phyloP scores from a whole-genome alignment of 805 yeast genomes.

The Ogataea ganodermae region DNA sequence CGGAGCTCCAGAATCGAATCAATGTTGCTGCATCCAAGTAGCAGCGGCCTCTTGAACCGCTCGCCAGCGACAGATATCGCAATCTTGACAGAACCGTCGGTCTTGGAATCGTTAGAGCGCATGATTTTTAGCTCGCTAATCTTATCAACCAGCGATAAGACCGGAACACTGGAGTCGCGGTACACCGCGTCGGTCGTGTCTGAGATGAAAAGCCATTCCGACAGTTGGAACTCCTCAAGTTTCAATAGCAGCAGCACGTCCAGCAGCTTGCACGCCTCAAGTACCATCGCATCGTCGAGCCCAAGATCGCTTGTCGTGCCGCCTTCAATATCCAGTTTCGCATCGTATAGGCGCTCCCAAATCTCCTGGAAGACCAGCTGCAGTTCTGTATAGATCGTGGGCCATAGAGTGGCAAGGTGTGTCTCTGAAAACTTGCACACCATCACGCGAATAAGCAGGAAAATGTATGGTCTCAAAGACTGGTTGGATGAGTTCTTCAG shows the following conservation, averaged over 20 bases:
- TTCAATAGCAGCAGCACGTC: conserved; percentile 71
- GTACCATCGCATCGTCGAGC: conserved; percentile 43
- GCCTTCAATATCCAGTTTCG: conserved; percentile 17
- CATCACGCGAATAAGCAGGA: conserved; percentile 63
- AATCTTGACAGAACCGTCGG: conserved; percentile 23
- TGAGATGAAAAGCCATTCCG: conserved; percentile 84
- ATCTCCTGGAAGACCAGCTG: conserved; percentile 50
- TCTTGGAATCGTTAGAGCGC: conserved; percentile 13
- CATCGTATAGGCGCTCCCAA: conserved; percentile 22
- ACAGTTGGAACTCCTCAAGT: conserved; percentile 72
- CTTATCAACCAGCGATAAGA: conserved; percentile 41
- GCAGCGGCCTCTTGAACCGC: conserved; percentile 43
- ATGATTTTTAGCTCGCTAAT: conserved; percentile 33
- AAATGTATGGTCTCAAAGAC: conserved; percentile 45
- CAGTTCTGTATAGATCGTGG: conserved; percentile 61
- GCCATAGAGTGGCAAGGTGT: conserved; percentile 73
- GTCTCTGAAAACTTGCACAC: conserved; percentile 60
- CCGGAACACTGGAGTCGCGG: conserved; percentile 28
- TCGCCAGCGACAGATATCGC: conserved; percentile 9
- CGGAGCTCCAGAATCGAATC: conserved; percentile 49
- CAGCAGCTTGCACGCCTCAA: conserved; percentile 73
- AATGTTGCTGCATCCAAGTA: conserved; percentile 44
- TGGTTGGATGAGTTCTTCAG: conserved; percentile 32
- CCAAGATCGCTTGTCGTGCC: conserved; percentile 23
- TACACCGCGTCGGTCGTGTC: conserved; percentile 46